These are phyloP conservation scores for Rhodotorula sp. DNA, from an alignment of 1,284 basidiomycete genomes.

Conservation along the genomic window DNA sequence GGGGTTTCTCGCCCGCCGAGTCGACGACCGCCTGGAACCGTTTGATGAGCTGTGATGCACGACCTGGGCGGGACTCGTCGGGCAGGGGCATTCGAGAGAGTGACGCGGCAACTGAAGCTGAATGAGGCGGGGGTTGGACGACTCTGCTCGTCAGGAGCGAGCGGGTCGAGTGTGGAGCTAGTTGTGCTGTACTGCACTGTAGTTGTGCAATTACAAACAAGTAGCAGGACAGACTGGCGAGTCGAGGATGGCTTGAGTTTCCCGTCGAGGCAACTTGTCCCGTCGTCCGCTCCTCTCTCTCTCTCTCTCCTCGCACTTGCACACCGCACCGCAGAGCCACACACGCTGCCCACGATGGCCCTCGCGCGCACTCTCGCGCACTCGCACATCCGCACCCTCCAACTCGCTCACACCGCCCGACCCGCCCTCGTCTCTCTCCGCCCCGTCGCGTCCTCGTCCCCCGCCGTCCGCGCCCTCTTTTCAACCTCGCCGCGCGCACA, in stretches of 20 bases:
- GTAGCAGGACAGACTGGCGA: no score
- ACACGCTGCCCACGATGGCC: background rate
- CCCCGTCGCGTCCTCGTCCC: background rate
- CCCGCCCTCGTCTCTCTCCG: background rate
- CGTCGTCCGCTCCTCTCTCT: background rate
- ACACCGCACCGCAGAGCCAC: background rate
- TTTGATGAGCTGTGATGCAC: conserved; percentile 28
- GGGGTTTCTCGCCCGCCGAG: conserved; percentile 3
- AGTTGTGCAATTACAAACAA: no score
- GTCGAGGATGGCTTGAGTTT: background rate
- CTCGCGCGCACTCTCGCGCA: background rate
- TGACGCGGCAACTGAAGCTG: background rate
- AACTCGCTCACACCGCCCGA: background rate
- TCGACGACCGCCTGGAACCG: conserved; percentile 29
- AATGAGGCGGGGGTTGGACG: no score
- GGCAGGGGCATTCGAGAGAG: conserved; percentile 18
- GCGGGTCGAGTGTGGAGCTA: background rate
- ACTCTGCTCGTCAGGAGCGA: no score
- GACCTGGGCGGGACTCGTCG: conserved; percentile 16
- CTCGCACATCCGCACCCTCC: background rate
- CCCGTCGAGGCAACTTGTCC: background rate
- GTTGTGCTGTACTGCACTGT: no score
- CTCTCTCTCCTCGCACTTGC: background rate
- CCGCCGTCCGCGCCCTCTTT: conserved; percentile 1
- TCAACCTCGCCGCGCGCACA: background rate